Evolutionary conservation across 768 basidiomycete species (phyloP).

Genomic region (Hericium coralloides): DNA sequence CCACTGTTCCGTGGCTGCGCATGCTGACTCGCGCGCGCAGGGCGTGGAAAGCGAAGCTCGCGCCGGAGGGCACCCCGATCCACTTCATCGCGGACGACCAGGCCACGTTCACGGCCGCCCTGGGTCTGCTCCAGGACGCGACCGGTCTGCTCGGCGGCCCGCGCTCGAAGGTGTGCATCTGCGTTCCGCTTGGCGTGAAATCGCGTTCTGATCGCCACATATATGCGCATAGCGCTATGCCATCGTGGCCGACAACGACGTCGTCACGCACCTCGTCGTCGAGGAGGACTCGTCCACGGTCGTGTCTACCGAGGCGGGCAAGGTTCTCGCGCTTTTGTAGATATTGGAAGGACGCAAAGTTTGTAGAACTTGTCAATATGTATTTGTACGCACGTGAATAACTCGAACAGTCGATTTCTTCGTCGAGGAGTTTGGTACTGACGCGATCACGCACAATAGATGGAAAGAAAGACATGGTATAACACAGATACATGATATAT

Average conservation of each 20-base stretch:
- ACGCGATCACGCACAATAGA: no score
- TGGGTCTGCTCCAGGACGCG: conserved; percentile 39
- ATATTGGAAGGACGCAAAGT: neutral
- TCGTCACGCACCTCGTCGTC: conserved; percentile 49
- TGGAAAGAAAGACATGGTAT: no score
- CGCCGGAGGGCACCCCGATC: conserved; percentile 40
- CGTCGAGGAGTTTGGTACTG: no score
- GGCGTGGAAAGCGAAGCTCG: conserved; percentile 59
- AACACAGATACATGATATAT: no score
- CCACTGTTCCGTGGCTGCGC: neutral
- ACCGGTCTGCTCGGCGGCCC: conserved; percentile 53
- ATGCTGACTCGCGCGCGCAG: conserved; percentile 14
- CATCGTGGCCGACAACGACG: conserved; percentile 57
- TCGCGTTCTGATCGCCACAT: neutral
- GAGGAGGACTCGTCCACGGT: conserved; percentile 31
- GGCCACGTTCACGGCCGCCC: conserved; percentile 31
- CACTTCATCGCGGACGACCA: conserved; percentile 48
- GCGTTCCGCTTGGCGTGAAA: neutral
- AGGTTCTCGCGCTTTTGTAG: conserved; percentile 26
- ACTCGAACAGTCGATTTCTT: no score
- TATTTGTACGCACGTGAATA: no score
- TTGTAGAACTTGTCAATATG: no score
- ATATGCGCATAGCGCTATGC: conserved; percentile 42
- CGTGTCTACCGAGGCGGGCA: conserved; percentile 34
- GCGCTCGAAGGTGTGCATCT: conserved; percentile 39